Percentiles rank a stretch among this genome's conserved stretches.
Evolutionary conservation across 805 yeast species (phyloP).

Genomic region (Saccharomyces mikatae): DNA sequence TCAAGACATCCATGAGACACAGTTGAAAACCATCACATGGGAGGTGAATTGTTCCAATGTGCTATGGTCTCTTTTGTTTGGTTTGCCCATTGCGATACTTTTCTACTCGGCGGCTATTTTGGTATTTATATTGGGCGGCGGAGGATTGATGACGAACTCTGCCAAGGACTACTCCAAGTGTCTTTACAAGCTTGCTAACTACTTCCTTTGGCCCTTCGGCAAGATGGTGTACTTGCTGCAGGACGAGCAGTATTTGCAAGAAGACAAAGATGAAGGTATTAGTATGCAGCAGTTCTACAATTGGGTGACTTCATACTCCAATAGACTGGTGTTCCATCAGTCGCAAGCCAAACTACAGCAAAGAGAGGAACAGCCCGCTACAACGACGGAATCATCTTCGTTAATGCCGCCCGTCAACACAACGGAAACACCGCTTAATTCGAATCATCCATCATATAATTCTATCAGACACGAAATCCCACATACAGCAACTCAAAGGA

Average conservation of each 20-base stretch:
- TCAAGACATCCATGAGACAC: conserved; percentile 81
- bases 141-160: conserved; percentile 32
- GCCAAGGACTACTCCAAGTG: conserved; percentile 56
- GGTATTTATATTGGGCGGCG: conserved; percentile 33
- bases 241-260: conserved; percentile 73
- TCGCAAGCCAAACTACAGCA: conserved; percentile 12
- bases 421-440: conserved; percentile 12
- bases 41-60: conserved; percentile 60
- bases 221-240: conserved; percentile 69
- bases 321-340: conserved; percentile 62
- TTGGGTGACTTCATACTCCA: conserved; percentile 75
- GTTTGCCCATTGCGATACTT: conserved; percentile 48
- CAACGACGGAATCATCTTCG: not conserved
- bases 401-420: not conserved
- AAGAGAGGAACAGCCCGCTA: not conserved
- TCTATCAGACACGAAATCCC: conserved; percentile 25
- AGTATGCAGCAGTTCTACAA: conserved; percentile 74
- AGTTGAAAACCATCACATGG: conserved; percentile 45
- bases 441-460: conserved; percentile 19
- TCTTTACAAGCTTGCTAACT: conserved; percentile 56
- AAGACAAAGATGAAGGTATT: conserved; percentile 85
- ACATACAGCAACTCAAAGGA: conserved; percentile 29
- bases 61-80: conserved; percentile 69
- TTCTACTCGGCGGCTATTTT: conserved; percentile 36
- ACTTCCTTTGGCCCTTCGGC: conserved; percentile 81